Base-by-base conservation (phyloP, 257 asterid genomes). In the Solanum sejunctum region DNA sequence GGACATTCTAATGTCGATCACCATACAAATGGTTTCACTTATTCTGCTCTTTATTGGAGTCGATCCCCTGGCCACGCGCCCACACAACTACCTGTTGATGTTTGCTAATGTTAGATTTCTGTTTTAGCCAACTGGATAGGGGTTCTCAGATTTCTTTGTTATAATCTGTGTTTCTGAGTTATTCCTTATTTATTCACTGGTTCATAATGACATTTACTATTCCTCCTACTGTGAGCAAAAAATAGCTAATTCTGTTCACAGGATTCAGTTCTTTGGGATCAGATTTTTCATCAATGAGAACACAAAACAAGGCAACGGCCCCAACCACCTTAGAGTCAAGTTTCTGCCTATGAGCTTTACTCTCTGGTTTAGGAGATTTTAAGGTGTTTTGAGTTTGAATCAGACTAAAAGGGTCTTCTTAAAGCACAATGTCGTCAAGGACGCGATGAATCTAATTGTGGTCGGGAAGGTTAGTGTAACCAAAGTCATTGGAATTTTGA, bases 151-250 rank as follows among this genome's bases (percentile, higher is more conserved):
- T 23, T 21, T 61, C 17, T 61, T 39, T 23, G 70, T 10, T n/a
- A 12, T 58, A 9, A 10, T 58, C 32, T 9, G 15, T 20, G n/a
- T 12, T 58, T n/a, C 66, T n/a, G 28, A 58, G 66, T 3, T 58
- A 58, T n/a, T n/a, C 66, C 11, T 45, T 3, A 10, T 12, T 49
- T 49, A 49, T 13, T 49, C 15, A 58, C 32, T n/a, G 66, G n/a
- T 58, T 10, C 66, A 58, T 10, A 58, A 58, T 58, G 66, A 5
- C 66, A 58, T 58, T 58, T 28, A n/a, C 6, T n/a, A 5, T 10
- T 8, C 23, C 93, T 93, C 93, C 58, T 93, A 83, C 88, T 94
- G 91, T 56, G 98, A 95, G 12, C 98, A 98, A 85, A 94, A 93
- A 8, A 95, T 82, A 83, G 89, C 93, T 90, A 85, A 85, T 88